Evolutionary conservation across 805 yeast genomes (phyloP), one percentile per base, ranked within the genome.

Genomic region (Pichia heedii): DNA sequence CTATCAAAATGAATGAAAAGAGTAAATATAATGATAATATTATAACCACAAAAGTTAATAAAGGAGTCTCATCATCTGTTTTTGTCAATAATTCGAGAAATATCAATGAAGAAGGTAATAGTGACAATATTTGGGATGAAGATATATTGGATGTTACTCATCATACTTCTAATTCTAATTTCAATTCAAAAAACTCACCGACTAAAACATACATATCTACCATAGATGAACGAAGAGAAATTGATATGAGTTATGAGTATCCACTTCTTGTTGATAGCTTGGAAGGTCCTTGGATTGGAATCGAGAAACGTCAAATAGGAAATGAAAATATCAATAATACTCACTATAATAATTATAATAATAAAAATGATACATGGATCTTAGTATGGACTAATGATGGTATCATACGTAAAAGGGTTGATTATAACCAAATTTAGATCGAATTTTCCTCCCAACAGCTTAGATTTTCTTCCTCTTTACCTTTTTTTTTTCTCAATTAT

Each of bases 241-340:
- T 72, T 37, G 70, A 78, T 53, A 82, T 77, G 50, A 77, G 77
- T 8, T 90, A 88, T 53, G 80, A 78, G 37, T 89, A 85, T 60
- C 96, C 96, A 2, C 76, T 76, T 50, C 62, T 86, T 51, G 70
- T 80, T 0, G 75, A 73, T 40, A 74, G 76, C 5, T 63, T 90
- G 37, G 96, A 87, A 50, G 95, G 95, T 0, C 96, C 97, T 0
- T 76, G 94, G 76, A 68, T 89, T 29, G 83, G 81, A 1, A 67
- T 80, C 15, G 87, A 81, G 48, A 27, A 27, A 27, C 16, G n/a
- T 27, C 32, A 27, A 5, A 27, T 3, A 13, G 16, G 16, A n/a
- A n/a, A n/a, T n/a, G n/a, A n/a, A n/a, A n/a, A n/a, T n/a, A n/a
- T n/a, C 12, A 5, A 15, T 13, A 27, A 27, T 15, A 77, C 77